Conservation (phyloP, 2,329 filamentous ascomycete genomes). For the Apiospora aurea region DNA sequence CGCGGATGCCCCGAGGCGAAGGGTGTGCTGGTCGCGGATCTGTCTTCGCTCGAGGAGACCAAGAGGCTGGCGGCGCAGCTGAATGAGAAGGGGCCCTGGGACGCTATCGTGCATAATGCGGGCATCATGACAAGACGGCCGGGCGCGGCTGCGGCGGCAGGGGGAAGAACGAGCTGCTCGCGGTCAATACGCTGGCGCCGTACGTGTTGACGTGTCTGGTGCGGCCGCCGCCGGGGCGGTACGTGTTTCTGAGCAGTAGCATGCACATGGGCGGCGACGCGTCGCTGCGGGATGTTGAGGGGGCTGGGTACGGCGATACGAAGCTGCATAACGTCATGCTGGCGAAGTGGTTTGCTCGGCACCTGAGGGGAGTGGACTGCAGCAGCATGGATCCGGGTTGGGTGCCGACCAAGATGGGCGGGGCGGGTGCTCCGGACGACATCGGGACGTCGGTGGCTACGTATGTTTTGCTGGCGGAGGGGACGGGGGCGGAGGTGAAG, state of each 20-base stretch:
- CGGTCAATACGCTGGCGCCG: constrained; percentile 64
- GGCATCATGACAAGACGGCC: constrained; percentile 52
- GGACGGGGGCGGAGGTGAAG: constrained; percentile 34
- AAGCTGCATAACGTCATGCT: constrained; percentile 65
- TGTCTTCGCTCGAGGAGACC: constrained; percentile 57
- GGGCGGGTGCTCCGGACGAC: constrained; percentile 52
- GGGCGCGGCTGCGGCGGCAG: constrained; percentile 35
- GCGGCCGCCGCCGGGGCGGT: constrained; percentile 47
- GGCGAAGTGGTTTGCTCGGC: constrained; percentile 59
- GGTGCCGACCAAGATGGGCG: constrained; percentile 64
- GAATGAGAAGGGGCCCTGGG: constrained; percentile 45
- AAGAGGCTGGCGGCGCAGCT: constrained; percentile 59
- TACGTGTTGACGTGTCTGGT: constrained; percentile 62
- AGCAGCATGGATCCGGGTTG: constrained; percentile 60
- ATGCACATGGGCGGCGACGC: constrained; percentile 57
- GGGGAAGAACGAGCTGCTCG: constrained; percentile 46
- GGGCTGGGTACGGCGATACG: constrained; percentile 55
- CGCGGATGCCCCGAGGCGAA: constrained; percentile 57
- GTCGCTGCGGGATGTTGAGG: constrained; percentile 44
- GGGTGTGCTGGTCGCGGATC: constrained; percentile 59
- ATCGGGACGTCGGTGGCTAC: constrained; percentile 55
- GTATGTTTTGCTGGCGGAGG: constrained; percentile 54
- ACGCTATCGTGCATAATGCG: constrained; percentile 65
- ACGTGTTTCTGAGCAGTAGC: constrained; percentile 59
- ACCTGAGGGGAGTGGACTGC: constrained; percentile 48